phyloP scores from a whole-genome alignment of 2,329 filamentous ascomycete species.

The Colletotrichum sp. region DNA sequence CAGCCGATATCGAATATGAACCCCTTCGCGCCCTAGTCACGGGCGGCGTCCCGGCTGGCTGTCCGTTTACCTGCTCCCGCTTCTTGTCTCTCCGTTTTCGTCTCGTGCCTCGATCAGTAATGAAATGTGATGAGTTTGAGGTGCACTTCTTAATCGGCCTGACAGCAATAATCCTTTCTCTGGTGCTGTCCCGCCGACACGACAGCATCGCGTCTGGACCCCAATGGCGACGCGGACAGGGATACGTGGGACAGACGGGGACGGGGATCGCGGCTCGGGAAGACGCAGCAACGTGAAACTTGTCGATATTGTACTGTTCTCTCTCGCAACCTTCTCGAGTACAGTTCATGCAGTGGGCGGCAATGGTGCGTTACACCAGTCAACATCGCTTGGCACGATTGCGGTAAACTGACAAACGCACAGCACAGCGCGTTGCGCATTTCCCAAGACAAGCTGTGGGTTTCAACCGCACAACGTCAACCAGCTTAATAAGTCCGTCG shows the following conservation, averaged over 20 bases:
- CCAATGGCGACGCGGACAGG: background rate
- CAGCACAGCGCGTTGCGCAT: background rate
- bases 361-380: background rate
- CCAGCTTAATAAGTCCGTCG: background rate
- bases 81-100: background rate
- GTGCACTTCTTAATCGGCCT: background rate
- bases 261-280: background rate
- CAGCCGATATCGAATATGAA: conserved; percentile 7
- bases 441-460: background rate
- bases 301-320: background rate
- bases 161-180: background rate
- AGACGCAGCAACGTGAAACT: background rate
- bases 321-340: background rate
- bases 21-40: background rate
- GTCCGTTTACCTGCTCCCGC: background rate
- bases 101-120: background rate
- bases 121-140: background rate
- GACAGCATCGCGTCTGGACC: background rate
- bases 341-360: background rate
- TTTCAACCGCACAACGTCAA: background rate
- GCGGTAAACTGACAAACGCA: background rate
- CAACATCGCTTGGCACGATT: background rate
- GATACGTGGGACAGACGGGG: background rate
- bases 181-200: background rate
- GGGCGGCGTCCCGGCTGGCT: background rate